Conservation (phyloP, 768 basidiomycete genomes). For the Sistotremastrum suecicum region DNA sequence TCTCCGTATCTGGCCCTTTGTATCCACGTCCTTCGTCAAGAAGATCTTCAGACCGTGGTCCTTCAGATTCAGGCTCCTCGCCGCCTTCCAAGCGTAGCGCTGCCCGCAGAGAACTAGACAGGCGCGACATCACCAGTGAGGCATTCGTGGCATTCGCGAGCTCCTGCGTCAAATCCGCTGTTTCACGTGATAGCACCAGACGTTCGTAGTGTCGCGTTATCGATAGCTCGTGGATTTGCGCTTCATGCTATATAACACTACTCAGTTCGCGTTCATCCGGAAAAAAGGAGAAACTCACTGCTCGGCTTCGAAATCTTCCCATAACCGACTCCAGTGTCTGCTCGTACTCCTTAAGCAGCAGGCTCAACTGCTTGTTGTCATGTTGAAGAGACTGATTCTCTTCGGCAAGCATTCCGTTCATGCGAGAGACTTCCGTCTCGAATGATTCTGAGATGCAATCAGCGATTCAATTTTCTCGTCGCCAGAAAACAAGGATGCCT, state of each 20-base stretch:
- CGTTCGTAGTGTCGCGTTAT: conserved; percentile 86
- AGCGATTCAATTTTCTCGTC: background rate
- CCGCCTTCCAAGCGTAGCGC: conserved; percentile 58
- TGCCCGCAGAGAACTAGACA: conserved; percentile 56
- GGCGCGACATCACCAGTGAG: conserved; percentile 51
- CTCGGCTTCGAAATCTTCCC: conserved; percentile 80
- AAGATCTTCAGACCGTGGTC: background rate
- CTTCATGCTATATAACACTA: conserved; percentile 49
- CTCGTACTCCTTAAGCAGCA: conserved; percentile 91
- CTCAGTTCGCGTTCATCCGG: background rate
- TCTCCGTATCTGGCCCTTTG: conserved; percentile 14
- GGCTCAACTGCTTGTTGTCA: conserved; percentile 91
- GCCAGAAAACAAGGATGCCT: conserved; percentile 29
- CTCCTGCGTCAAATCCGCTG: conserved; percentile 43
- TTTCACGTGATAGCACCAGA: conserved; percentile 62
- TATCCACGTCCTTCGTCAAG: background rate
- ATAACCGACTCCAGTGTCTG: conserved; percentile 91
- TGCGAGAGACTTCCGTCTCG: conserved; percentile 75
- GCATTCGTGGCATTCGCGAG: conserved; percentile 50
- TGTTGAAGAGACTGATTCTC: conserved; percentile 81
- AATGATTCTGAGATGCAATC: conserved; percentile 54
- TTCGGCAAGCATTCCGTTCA: conserved; percentile 61
- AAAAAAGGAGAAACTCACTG: conserved; percentile 40
- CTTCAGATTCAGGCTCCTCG: conserved; percentile 25
- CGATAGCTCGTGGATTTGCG: conserved; percentile 84